A percentile compares a stretch with the other conserved stretches of the same genome.
Conservation (phyloP, 192 early-diverging fungal genomes). For the Funneliformis mosseae region DNA sequence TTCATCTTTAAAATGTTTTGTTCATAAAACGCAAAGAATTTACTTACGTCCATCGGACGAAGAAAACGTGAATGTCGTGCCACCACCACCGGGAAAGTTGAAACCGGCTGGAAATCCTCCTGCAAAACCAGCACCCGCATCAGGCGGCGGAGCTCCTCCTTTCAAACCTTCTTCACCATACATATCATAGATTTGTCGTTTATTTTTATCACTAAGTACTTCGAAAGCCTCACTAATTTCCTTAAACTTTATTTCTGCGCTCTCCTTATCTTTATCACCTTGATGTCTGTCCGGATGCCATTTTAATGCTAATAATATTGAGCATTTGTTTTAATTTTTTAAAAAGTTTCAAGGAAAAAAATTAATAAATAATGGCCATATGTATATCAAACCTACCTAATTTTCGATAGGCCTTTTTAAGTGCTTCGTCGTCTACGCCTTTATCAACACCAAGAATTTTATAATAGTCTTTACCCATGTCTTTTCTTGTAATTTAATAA, state of each 20-base stretch:
- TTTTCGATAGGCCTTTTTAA: conserved; percentile 83
- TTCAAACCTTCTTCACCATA: conserved; percentile 96
- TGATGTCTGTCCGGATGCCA: conserved; percentile 81
- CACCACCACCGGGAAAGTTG: conserved; percentile 44
- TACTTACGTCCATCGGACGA: conserved; percentile 36
- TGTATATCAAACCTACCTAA: not conserved
- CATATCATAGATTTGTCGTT: conserved; percentile 93
- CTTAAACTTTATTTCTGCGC: conserved; percentile 88
- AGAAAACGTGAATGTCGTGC: conserved; percentile 70
- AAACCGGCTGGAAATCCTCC: conserved; percentile 55
- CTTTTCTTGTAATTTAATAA: too few relatives aligned
- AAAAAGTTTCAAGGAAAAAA: too few relatives aligned
- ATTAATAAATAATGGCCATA: too few relatives aligned
- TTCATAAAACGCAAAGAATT: too few relatives aligned
- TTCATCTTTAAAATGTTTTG: not conserved
- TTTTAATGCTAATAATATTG: conserved; percentile 57
- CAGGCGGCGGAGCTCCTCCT: conserved; percentile 48
- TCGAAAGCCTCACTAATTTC: conserved; percentile 98
- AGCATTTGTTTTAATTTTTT: not conserved
- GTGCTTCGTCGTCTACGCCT: conserved; percentile 72
- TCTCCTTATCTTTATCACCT: conserved; percentile 55
- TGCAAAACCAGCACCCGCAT: conserved; percentile 57
- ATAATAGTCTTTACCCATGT: conserved; percentile 95
- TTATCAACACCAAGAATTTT: conserved; percentile 82
- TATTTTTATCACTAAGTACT: conserved; percentile 89